phyloP scores from a whole-genome alignment of 1,284 basidiomycete genomes.

The Leccinum subrobustum region DNA sequence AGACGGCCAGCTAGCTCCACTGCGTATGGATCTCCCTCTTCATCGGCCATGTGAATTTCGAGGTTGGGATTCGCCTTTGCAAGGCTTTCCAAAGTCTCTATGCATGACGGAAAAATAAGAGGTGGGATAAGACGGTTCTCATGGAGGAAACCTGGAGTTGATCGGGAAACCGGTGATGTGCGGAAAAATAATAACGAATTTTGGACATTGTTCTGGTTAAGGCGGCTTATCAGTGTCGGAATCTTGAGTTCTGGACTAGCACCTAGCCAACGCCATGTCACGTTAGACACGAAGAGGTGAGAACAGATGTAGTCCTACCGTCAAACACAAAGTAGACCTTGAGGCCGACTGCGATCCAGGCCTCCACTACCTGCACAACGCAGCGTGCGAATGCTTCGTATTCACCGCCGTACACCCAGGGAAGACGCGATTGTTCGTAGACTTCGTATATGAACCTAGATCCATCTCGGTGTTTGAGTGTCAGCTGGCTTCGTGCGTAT shows the following conservation, averaged over 20 bases:
- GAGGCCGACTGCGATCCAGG: slow-evolving; percentile 75
- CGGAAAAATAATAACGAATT: slow-evolving; percentile 80
- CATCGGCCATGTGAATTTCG: slow-evolving; percentile 72
- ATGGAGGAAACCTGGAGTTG: slow-evolving; percentile 66
- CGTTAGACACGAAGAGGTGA: slow-evolving; percentile 18
- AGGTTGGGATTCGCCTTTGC: slow-evolving; percentile 38
- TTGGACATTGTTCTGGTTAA: slow-evolving; percentile 57
- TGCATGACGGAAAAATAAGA: slow-evolving; percentile 59
- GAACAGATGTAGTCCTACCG: slow-evolving; percentile 50
- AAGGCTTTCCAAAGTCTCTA: slow-evolving; percentile 55
- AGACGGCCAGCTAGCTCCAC: slow-evolving; percentile 79
- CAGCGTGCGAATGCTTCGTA: slow-evolving; percentile 59
- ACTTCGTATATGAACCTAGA: slow-evolving; percentile 78
- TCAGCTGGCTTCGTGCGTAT: neutral
- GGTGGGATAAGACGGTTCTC: slow-evolving; percentile 80
- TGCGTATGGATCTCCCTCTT: slow-evolving; percentile 85
- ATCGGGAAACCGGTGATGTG: slow-evolving; percentile 71
- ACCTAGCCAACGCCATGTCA: slow-evolving; percentile 43
- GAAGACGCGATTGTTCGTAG: slow-evolving; percentile 59
- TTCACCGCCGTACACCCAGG: slow-evolving; percentile 88
- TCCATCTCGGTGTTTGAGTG: neutral
- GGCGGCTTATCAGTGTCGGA: slow-evolving; percentile 61
- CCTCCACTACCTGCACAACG: slow-evolving; percentile 54
- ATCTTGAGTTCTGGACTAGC: slow-evolving; percentile 75
- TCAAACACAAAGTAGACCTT: slow-evolving; percentile 89